Evolutionary conservation across 2,329 filamentous ascomycete species (phyloP), one percentile per base, ranked within the genome.

Genomic region (Alternaria sp.): DNA sequence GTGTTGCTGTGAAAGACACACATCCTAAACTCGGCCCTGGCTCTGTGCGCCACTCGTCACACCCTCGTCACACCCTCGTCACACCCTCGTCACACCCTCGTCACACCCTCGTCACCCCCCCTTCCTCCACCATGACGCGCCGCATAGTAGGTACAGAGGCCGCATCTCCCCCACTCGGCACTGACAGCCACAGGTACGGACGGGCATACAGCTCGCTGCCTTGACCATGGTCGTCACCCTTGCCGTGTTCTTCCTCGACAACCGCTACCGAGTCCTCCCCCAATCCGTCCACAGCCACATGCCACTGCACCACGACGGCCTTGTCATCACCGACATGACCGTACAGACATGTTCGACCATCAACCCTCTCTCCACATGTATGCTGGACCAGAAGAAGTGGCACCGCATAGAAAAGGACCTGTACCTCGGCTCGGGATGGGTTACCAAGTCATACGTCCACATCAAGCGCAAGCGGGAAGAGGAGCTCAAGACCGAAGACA

Each of bases 341-440:
- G 84, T 97, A 63, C 85, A 86, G 17, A 89, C 85, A 51, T 97
- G 93, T 79, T 92, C 90, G 8, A 84, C 84, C 11, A 70, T 95
- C 51, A 95, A 93, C 51, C 81, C 80, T 9, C 89, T 94, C 58
- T 89, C 90, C 4, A 89, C 85, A 42, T 96, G 92, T 80, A 88
- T 87, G 62, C 85, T 95, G 62, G 89, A 95, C 71, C 78, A 83
- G 36, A 80, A 86, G 41, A 81, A 85, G 62, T 97, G 93, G 93
- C 88, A 92, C 68, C 89, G 91, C 48, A 82, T 97, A 62, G 90
- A 96, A 65, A 97, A 97, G 80, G 92, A 97, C 73, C 84, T 97
- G 0, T 95, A 92, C 74, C 85, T 97, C 17, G 87, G 87, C 61
- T 86, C 85, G 58, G 85, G 88, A 51, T 92, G 91, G 86, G 83